Conservation (phyloP, 805 yeast species). For the Brettanomyces nanus region DNA sequence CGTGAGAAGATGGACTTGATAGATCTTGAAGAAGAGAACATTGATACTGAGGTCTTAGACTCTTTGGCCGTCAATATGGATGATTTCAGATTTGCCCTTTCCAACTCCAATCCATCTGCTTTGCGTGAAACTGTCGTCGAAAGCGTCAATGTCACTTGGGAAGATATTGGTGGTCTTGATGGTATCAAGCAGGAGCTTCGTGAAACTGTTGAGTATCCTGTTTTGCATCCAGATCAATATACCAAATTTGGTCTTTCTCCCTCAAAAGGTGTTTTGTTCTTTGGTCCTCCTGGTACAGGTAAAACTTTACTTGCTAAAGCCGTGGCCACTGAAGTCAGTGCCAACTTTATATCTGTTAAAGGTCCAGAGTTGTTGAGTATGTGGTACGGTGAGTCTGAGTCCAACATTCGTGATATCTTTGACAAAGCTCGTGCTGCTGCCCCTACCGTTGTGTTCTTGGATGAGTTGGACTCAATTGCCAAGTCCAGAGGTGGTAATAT, state of each 20-base stretch:
- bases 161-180: slow-evolving; percentile 98
- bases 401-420: slow-evolving; percentile 93
- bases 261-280: slow-evolving; percentile 95
- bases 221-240: slow-evolving; percentile 96
- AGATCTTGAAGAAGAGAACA: slow-evolving; percentile 91
- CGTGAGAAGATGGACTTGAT: slow-evolving; percentile 99
- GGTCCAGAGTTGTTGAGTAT: slow-evolving; percentile 95
- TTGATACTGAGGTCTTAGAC: slow-evolving; percentile 94
- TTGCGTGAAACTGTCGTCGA: slow-evolving; percentile 99
- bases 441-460: slow-evolving; percentile 97
- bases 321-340: slow-evolving; percentile 98
- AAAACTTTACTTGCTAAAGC: slow-evolving; percentile 97
- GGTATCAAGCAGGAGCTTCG: slow-evolving; percentile 92
- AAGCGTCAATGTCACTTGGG: slow-evolving; percentile 98
- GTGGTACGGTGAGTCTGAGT: slow-evolving; percentile 99
- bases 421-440: slow-evolving; percentile 99
- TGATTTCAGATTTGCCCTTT: slow-evolving; percentile 94
- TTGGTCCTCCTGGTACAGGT: slow-evolving; percentile 99
- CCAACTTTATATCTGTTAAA: slow-evolving; percentile 93
- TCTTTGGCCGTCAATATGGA: slow-evolving; percentile 98
- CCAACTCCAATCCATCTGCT: slow-evolving; percentile 98
- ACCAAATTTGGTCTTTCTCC: slow-evolving; percentile 97
- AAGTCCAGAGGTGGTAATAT: slow-evolving; percentile 88
- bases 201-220: slow-evolving; percentile 99
- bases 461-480: slow-evolving; percentile 96